Evolutionary conservation across 805 yeast species (phyloP).

Genomic region (Yamadazyma insecticola): DNA sequence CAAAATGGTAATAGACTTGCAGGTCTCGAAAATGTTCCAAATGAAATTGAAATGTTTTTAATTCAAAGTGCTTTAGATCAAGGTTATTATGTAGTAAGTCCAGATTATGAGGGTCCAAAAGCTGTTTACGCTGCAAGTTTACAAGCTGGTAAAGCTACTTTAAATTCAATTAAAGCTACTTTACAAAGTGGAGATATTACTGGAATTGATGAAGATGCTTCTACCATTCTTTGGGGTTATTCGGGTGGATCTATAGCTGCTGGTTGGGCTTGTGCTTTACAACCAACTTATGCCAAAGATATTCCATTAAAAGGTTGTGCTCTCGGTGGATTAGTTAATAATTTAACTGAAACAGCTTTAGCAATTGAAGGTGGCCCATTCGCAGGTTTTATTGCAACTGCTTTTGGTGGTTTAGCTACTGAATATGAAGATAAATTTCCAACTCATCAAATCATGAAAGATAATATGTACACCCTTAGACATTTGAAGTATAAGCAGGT

Average conservation of each 20-base stretch:
- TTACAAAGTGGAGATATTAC: conserved; percentile 14
- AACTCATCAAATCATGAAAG: conserved; percentile 3
- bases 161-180: conserved; percentile 27
- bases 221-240: conserved; percentile 26
- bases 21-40: conserved; percentile 9
- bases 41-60: conserved; percentile 14
- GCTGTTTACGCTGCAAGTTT: conserved; percentile 26
- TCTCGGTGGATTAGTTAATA: conserved; percentile 30
- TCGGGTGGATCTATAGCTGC: conserved; percentile 33
- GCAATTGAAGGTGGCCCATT: conserved; percentile 19
- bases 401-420: conserved; percentile 21
- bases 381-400: conserved; percentile 24
- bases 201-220: conserved; percentile 13
- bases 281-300: conserved; percentile 32
- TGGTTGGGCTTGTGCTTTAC: conserved; percentile 31
- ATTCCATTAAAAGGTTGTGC: conserved; percentile 23
- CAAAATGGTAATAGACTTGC: conserved; percentile 16
- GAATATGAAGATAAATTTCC: conserved; percentile 23
- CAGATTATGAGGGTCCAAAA: conserved; percentile 32
- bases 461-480: conserved; percentile 2
- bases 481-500: conserved; percentile 3
- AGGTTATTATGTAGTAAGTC: conserved; percentile 29
- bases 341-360: conserved; percentile 21
- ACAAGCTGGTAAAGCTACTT: conserved; percentile 23
- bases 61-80: conserved; percentile 16